Percentiles rank a stretch among this genome's conserved stretches.
phyloP scores from a whole-genome alignment of 176 grass and related monocot species.

The Ensete glaucum region DNA sequence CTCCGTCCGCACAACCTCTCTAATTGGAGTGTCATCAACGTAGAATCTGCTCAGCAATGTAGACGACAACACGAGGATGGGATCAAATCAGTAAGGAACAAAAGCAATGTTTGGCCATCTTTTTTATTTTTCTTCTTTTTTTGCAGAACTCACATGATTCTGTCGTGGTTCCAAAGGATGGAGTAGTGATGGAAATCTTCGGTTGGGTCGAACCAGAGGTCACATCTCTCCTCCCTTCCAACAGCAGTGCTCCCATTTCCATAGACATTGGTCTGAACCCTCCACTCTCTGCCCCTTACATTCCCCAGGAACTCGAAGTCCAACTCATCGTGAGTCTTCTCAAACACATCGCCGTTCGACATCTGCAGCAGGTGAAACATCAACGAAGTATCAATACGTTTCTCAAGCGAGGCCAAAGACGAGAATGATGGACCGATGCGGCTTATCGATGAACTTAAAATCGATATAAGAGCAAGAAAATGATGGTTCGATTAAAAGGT shows the following conservation, averaged over 20 bases:
- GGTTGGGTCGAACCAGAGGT: constrained; percentile 73
- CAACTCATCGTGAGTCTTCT: too few relatives aligned
- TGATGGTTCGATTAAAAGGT: too few relatives aligned
- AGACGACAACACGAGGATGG: constrained; percentile 11
- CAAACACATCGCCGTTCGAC: constrained; percentile 59
- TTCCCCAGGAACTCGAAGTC: too few relatives aligned
- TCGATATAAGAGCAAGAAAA: too few relatives aligned
- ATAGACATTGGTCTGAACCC: too few relatives aligned
- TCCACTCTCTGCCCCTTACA: too few relatives aligned
- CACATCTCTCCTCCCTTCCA: constrained; percentile 78
- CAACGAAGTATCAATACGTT: not conserved
- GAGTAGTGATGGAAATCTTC: constrained; percentile 78
- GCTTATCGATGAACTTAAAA: too few relatives aligned
- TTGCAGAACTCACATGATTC: constrained; percentile 41
- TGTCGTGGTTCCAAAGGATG: constrained; percentile 51
- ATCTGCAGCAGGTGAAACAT: constrained; percentile 29
- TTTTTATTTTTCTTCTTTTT: too few relatives aligned
- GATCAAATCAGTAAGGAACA: too few relatives aligned
- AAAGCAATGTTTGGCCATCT: not conserved
- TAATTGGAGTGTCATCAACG: constrained; percentile 19
- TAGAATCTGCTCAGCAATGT: constrained; percentile 52
- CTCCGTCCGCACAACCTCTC: constrained; percentile 46
- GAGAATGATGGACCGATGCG: not conserved
- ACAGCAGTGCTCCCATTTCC: not conserved
- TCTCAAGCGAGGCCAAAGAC: too few relatives aligned